These are phyloP conservation scores for Paecilomyces niveus DNA, from an alignment of 2,329 filamentous ascomycete genomes.

Conservation along the genomic window DNA sequence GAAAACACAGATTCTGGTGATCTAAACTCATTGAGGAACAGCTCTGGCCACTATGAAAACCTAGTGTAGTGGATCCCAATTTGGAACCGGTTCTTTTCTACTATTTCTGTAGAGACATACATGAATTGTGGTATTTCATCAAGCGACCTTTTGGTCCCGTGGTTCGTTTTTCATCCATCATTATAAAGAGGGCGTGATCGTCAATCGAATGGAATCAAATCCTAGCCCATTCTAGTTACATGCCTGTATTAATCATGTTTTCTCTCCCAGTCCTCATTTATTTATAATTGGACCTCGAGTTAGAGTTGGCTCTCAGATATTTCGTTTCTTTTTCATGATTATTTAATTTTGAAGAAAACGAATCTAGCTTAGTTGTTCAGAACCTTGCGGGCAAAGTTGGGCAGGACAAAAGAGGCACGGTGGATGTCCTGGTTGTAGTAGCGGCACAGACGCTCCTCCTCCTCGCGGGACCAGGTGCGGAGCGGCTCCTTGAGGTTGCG, in stretches of 20 bases:
- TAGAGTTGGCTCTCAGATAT: not conserved
- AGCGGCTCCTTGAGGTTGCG: constrained; percentile 80
- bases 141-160: not conserved
- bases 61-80: not conserved
- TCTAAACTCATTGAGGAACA: not conserved
- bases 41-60: not conserved
- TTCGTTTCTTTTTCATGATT: not conserved
- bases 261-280: not conserved
- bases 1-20: not conserved
- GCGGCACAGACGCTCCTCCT: constrained; percentile 86
- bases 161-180: not conserved
- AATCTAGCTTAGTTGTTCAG: constrained; percentile 27
- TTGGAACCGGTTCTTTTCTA: not conserved
- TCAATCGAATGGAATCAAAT: not conserved
- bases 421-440: constrained; percentile 99
- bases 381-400: constrained; percentile 82
- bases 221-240: not conserved
- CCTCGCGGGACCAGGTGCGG: constrained; percentile 71
- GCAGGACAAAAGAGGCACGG: constrained; percentile 86
- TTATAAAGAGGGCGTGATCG: not conserved
- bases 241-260: not conserved
- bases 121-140: not conserved
- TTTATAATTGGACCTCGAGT: not conserved
- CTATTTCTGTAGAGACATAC: not conserved
- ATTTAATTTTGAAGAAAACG: not conserved